Conservation (phyloP, 495 filamentous ascomycete species). For the Penicillium soppii region DNA sequence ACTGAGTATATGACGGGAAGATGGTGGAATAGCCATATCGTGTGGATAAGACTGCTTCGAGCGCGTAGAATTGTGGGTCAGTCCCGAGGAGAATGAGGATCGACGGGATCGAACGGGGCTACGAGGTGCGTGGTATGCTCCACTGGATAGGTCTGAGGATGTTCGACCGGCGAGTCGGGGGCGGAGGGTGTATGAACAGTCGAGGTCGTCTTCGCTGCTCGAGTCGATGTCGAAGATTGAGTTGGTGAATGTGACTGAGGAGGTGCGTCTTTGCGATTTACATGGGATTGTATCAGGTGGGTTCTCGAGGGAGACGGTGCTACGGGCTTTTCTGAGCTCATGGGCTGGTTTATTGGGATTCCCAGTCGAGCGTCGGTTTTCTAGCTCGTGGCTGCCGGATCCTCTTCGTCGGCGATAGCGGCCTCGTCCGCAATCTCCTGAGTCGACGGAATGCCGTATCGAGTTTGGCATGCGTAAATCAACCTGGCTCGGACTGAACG, state of each 20-base stretch:
- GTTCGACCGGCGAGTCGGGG: conserved; percentile 5
- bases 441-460: conserved; percentile 15
- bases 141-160: conserved; percentile 17
- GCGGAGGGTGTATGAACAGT: conserved; percentile 2
- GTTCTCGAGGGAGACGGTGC: conserved; percentile 31
- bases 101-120: conserved; percentile 22
- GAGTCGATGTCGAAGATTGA: conserved; percentile 17
- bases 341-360: conserved; percentile 11
- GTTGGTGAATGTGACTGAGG: conserved; percentile 15
- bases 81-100: conserved; percentile 21
- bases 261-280: conserved; percentile 18
- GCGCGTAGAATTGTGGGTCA: conserved; percentile 6
- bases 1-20: conserved; percentile 27
- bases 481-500: conserved; percentile 74
- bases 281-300: conserved; percentile 12
- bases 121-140: conserved; percentile 3
- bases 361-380: conserved; percentile 15
- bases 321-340: conserved; percentile 32
- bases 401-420: conserved; percentile 26
- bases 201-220: conserved; percentile 26
- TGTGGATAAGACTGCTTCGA: conserved; percentile 18
- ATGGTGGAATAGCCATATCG: conserved; percentile 30
- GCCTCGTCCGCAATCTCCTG: conserved; percentile 23
- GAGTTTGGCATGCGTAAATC: conserved; percentile 44
- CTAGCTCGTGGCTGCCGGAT: conserved; percentile 37